Conservation (phyloP, 768 basidiomycete genomes). For the Leucogyrophana mollusca region DNA sequence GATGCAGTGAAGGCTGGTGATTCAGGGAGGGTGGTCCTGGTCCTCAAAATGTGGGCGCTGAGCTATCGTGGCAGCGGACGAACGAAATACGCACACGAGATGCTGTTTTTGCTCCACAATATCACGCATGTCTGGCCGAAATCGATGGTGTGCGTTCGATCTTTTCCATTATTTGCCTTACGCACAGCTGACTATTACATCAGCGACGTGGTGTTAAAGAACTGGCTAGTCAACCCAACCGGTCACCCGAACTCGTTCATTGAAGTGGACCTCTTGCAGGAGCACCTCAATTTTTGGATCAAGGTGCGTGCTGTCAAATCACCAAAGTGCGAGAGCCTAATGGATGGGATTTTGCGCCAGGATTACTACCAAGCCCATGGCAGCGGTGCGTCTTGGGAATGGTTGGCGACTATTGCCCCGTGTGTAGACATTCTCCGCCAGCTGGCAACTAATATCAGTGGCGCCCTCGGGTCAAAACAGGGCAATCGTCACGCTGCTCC, state of each 20-base stretch:
- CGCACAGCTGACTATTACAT: background rate
- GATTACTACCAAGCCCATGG: no score
- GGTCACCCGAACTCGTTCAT: conserved; percentile 25
- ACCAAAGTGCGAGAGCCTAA: no score
- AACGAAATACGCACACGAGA: conserved; percentile 29
- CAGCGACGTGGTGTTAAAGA: conserved; percentile 15
- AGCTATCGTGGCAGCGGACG: conserved; percentile 11
- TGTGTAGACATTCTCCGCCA: conserved; percentile 22
- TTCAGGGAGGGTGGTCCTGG: conserved; percentile 24
- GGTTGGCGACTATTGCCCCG: conserved; percentile 9
- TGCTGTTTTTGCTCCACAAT: conserved; percentile 27
- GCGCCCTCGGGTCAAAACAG: conserved; percentile 24
- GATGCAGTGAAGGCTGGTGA: conserved; percentile 29
- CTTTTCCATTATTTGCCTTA: background rate
- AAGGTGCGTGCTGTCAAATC: background rate
- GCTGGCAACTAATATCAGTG: conserved; percentile 23
- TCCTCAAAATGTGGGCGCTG: conserved; percentile 18
- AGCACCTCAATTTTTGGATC: conserved; percentile 34
- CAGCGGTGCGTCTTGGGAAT: conserved; percentile 11
- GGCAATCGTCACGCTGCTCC: conserved; percentile 26
- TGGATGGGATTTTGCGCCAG: no score
- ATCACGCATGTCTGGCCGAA: conserved; percentile 25
- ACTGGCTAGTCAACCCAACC: conserved; percentile 34
- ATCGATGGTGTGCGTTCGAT: conserved; percentile 16
- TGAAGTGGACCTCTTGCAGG: conserved; percentile 31